A percentile compares a stretch with the other conserved stretches of the same genome.
Conservation (phyloP, 768 basidiomycete species). For the Boletus bicolor region DNA sequence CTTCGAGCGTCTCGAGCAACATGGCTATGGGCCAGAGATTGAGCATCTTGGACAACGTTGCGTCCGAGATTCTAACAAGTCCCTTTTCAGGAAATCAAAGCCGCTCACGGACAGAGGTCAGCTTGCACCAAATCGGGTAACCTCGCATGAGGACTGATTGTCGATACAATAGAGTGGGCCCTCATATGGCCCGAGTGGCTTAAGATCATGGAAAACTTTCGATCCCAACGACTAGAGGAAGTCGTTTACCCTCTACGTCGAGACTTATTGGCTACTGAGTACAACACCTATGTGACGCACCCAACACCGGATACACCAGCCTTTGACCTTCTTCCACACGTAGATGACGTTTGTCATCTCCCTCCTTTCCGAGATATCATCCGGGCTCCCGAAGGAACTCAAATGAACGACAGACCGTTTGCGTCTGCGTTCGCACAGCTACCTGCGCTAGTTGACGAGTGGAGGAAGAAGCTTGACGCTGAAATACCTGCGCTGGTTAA, state of each 20-base stretch:
- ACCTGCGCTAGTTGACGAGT: neutral
- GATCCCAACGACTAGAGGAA: neutral
- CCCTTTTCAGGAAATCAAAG: neutral
- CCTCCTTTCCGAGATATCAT: neutral
- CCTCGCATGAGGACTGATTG: neutral
- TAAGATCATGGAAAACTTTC: neutral
- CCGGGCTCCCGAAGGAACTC: neutral
- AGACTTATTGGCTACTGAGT: neutral
- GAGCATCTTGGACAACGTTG: neutral
- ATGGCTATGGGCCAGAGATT: neutral
- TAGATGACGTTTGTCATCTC: neutral
- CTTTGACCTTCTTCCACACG: neutral
- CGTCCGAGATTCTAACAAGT: neutral
- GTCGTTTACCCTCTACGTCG: constrained; percentile 1
- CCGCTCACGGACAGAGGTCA: neutral
- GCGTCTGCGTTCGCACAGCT: constrained; percentile 9
- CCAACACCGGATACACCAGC: neutral
- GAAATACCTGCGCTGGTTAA: constrained; percentile 5
- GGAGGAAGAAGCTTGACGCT: constrained; percentile 5
- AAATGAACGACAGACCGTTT: neutral
- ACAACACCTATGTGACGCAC: neutral
- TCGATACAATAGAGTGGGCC: neutral
- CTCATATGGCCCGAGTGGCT: neutral
- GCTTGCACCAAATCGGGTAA: neutral
- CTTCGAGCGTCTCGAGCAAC: neutral